Conservation (phyloP, 441 rosid species). For the Cnidoscolus chayamansa region DNA sequence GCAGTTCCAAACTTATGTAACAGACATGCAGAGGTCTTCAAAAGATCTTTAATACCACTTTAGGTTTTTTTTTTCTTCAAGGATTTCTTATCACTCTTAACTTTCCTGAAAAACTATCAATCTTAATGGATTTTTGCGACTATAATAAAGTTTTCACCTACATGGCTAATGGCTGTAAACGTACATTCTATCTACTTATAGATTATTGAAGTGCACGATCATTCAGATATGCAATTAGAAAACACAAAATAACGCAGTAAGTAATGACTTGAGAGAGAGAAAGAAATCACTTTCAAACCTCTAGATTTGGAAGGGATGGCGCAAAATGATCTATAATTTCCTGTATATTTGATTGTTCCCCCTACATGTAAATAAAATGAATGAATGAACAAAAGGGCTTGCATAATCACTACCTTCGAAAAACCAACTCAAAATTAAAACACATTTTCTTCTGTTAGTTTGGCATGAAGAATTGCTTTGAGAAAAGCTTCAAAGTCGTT, state of each 20-base stretch:
- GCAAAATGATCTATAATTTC: slow-evolving; percentile 42
- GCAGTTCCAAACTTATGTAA: background rate
- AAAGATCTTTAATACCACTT: background rate
- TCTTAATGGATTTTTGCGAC: too few relatives aligned
- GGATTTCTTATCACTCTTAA: background rate
- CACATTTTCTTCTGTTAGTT: background rate
- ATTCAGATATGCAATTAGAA: background rate
- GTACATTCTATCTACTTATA: background rate
- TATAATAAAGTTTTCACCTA: background rate
- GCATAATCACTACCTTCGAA: background rate
- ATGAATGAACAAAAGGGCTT: slow-evolving; percentile 7
- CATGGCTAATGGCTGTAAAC: background rate
- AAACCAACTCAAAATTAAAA: background rate
- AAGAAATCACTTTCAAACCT: slow-evolving; percentile 42
- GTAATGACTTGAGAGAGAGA: background rate
- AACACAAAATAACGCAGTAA: background rate
- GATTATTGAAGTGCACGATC: background rate
- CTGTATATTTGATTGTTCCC: slow-evolving; percentile 35
- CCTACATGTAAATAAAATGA: slow-evolving; percentile 35
- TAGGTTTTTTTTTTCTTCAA: background rate
- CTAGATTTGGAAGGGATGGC: slow-evolving; percentile 41
- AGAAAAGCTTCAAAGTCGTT: background rate
- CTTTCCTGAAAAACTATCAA: background rate
- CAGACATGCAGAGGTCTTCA: background rate
- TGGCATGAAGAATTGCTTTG: background rate